Conservation (phyloP, 345 rosid species). For the thale cress (Arabidopsis thaliana) region DNA sequence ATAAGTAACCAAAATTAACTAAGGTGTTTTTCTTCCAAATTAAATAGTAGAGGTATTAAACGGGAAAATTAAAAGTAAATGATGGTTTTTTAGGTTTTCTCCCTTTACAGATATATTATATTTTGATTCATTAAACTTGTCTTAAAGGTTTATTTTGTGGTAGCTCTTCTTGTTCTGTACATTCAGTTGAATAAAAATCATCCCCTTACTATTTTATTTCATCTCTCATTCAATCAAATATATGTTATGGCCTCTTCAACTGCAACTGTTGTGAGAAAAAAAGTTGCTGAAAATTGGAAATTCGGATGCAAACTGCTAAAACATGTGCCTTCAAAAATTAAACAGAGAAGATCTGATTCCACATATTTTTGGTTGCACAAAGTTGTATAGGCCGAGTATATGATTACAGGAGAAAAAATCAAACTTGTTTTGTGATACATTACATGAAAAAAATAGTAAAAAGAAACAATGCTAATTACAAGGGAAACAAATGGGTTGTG, state of each 20-base stretch:
- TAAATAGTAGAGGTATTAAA: too few species aligned
- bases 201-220: background rate
- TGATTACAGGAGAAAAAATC: slow-evolving; percentile 27
- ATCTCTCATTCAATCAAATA: too few species aligned
- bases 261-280: background rate
- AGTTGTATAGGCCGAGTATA: background rate
- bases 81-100: too few species aligned
- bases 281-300: background rate
- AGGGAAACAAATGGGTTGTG: slow-evolving; percentile 31
- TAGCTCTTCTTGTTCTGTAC: slow-evolving; percentile 29
- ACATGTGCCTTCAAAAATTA: background rate
- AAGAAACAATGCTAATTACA: slow-evolving; percentile 40
- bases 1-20: too few species aligned
- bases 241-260: background rate
- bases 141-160: slow-evolving; percentile 17
- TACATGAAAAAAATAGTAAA: slow-evolving; percentile 10
- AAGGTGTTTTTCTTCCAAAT: too few species aligned
- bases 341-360: background rate
- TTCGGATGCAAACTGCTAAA: background rate
- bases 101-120: slow-evolving; percentile 26
- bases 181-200: slow-evolving; percentile 24
- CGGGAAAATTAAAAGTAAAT: too few species aligned
- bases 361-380: background rate
- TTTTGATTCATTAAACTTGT: slow-evolving; percentile 34
- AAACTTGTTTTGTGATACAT: background rate